Base-by-base conservation (phyloP, 441 rosid genomes). In the Adansonia gregorii region DNA sequence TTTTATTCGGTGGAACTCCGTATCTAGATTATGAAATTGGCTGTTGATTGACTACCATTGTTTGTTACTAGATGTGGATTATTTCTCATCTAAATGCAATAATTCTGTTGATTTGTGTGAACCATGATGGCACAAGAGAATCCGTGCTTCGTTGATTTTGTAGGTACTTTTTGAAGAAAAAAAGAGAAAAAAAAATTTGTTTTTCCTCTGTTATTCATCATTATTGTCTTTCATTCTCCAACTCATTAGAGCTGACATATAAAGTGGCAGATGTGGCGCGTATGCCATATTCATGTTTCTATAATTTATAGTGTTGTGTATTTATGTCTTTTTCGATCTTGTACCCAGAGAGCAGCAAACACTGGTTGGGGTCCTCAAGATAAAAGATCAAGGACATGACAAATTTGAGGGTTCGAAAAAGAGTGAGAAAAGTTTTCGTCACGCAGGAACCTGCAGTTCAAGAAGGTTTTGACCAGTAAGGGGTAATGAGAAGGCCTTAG, bases 281-380 rank as follows among this genome's bases (percentile, higher is more conserved):
- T 31, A 31, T 31, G 1, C 35, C 35, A 31, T 31, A 31, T 31
- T 31, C 35, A 31, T 31, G 35, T 31, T 31, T 31, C 35, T 31
- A 31, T 31, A 31, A 31, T 31, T 31, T 31, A 31, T 31, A 31
- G 35, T 31, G 1, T 31, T 31, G 35, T 31, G 35, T 31, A 45
- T 75, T 69, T 67, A 63, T 77, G 4, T 12, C 45, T 69, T 56
- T 10, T 64, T 74, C 27, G 39, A 78, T 83, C 51, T 67, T 81
- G 49, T 82, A 17, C 78, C 64, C 87, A 91, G 97, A 93, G 97
- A 92, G 99, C 97, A 81, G 98, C 98, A 72, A 93, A 95, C 81
- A 92, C 96, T 1, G 98, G 97, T 24, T 90, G 99, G 93, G 98
- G 97, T 84, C 87, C 85, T 82, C 80, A 88, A 78, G 98, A 93